Conservation (phyloP, 371 early-diverging fungal genomes). For the Syncephalastrum monosporum region DNA sequence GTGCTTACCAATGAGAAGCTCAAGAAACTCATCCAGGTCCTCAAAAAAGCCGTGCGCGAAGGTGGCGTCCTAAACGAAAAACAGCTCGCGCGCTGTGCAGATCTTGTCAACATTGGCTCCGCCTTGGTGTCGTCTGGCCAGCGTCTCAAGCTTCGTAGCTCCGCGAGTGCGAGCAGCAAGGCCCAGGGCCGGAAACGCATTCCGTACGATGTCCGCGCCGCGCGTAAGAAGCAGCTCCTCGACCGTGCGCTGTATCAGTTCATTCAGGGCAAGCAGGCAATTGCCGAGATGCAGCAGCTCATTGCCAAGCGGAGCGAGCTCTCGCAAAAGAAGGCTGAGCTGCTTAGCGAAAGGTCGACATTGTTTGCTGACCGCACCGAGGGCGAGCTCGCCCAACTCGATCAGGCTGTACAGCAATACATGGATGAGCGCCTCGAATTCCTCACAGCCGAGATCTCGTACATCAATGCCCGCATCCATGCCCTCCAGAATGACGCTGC, state of each 20-base stretch:
- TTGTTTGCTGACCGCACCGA: constrained; percentile 53
- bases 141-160: constrained; percentile 8
- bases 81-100: constrained; percentile 22
- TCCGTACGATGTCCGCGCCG: constrained; percentile 26
- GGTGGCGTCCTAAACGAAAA: constrained; percentile 41
- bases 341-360: constrained; percentile 63
- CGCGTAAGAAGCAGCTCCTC: constrained; percentile 55
- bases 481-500: constrained; percentile 71
- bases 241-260: constrained; percentile 50
- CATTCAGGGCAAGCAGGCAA: constrained; percentile 46
- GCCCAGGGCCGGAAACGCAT: neutral
- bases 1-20: constrained; percentile 56
- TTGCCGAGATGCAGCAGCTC: constrained; percentile 40
- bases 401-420: constrained; percentile 56
- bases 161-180: constrained; percentile 14
- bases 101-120: constrained; percentile 25
- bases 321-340: constrained; percentile 61
- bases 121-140: constrained; percentile 13
- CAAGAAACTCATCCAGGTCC: constrained; percentile 42
- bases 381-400: constrained; percentile 35
- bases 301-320: constrained; percentile 55
- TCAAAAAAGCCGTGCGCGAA: constrained; percentile 42
- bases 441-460: constrained; percentile 79
- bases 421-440: constrained; percentile 85
- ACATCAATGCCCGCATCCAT: constrained; percentile 67